A percentile compares a stretch with the other conserved stretches of the same genome.
Conservation (phyloP, 805 yeast genomes). For the Wickerhamia fluorescens region DNA sequence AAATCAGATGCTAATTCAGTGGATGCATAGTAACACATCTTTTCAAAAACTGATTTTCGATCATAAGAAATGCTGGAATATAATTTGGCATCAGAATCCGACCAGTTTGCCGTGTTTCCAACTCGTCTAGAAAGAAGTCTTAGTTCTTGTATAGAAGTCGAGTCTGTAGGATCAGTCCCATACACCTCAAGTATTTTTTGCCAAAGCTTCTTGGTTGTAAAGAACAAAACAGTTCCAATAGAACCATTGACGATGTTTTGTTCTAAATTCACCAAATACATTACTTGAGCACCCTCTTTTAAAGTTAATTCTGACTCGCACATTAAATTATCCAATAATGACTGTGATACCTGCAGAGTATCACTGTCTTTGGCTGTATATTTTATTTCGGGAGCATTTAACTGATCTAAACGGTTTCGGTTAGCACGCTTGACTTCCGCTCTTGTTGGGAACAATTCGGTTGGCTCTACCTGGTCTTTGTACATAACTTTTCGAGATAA, state of each 20-base stretch:
- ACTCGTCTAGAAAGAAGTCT: slow-evolving; percentile 15
- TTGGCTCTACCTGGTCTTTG: slow-evolving; percentile 76
- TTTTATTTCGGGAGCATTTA: slow-evolving; percentile 40
- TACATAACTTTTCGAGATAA: slow-evolving; percentile 54
- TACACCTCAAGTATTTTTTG: slow-evolving; percentile 18
- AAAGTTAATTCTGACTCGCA: slow-evolving; percentile 58
- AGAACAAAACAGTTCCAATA: slow-evolving; percentile 66
- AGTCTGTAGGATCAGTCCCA: slow-evolving; percentile 10
- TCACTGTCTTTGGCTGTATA: slow-evolving; percentile 39
- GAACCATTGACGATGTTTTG: slow-evolving; percentile 90
- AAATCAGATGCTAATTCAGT: slow-evolving; percentile 13
- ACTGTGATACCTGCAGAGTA: slow-evolving; percentile 11
- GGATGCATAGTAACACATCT: slow-evolving; percentile 15
- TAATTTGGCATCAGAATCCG: slow-evolving; percentile 9
- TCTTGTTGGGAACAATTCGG: slow-evolving; percentile 84
- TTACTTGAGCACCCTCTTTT: slow-evolving; percentile 88
- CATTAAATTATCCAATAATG: slow-evolving; percentile 55
- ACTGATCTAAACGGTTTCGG: slow-evolving; percentile 21
- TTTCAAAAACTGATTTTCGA: slow-evolving; percentile 15
- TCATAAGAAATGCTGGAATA: slow-evolving; percentile 18
- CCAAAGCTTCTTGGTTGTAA: slow-evolving; percentile 27
- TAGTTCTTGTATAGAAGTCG: slow-evolving; percentile 17
- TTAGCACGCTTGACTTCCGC: slow-evolving; percentile 80
- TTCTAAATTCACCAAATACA: slow-evolving; percentile 73
- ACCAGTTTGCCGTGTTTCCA: slow-evolving; percentile 14